These are phyloP conservation scores for Craterostigma plantagineum DNA, from an alignment of 257 asterid species.

Conservation along the genomic window DNA sequence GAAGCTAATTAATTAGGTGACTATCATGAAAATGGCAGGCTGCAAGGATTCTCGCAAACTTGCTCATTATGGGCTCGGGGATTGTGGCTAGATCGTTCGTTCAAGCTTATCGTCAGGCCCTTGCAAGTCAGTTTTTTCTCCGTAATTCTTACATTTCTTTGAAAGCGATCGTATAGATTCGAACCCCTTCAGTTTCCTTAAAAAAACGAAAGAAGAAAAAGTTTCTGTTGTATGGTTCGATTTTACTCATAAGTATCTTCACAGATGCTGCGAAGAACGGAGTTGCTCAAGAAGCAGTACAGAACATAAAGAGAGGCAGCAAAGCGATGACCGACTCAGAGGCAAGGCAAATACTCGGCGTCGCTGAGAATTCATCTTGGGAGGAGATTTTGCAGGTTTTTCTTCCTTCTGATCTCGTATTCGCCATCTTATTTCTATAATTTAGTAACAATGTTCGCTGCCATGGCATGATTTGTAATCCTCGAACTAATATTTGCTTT, in stretches of 20 bases:
- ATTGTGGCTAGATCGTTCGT: slow-evolving; percentile 40
- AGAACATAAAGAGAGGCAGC: slow-evolving; percentile 31
- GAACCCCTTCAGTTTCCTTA: too few species aligned
- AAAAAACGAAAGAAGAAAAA: too few species aligned
- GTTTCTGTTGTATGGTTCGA: too few species aligned
- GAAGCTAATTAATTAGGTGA: too few species aligned
- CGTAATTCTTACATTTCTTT: background rate
- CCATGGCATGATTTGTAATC: too few species aligned
- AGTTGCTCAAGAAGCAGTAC: slow-evolving; percentile 60
- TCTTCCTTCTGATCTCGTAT: background rate
- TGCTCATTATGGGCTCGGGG: slow-evolving; percentile 48
- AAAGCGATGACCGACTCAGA: slow-evolving; percentile 54
- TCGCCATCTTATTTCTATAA: too few species aligned
- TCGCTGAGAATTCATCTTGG: slow-evolving; percentile 42
- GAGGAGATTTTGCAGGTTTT: slow-evolving; percentile 52
- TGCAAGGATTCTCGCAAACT: slow-evolving; percentile 40
- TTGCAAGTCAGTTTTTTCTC: slow-evolving; percentile 31
- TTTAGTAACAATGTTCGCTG: too few species aligned
- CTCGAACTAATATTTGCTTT: too few species aligned
- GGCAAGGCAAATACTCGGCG: slow-evolving; percentile 70
- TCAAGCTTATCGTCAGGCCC: slow-evolving; percentile 72
- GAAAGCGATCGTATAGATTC: too few species aligned
- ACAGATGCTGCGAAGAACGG: slow-evolving; percentile 64
- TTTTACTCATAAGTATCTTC: slow-evolving; percentile 7
- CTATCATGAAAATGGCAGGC: too few species aligned